Evolutionary conservation across 495 filamentous ascomycete genomes (phyloP).

Genomic region (Aspergillus nanangensis): DNA sequence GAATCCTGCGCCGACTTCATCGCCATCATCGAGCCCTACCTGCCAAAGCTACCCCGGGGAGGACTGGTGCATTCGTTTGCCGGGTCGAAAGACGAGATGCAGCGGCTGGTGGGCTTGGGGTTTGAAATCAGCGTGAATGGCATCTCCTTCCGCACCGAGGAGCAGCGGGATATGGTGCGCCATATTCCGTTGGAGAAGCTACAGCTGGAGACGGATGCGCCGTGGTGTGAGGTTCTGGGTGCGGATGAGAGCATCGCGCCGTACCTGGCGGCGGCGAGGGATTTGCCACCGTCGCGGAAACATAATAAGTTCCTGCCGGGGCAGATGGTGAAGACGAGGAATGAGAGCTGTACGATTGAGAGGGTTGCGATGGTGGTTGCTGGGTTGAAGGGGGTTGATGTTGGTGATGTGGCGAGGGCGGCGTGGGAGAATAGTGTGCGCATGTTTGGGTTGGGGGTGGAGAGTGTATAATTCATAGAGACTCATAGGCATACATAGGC

Average conservation of each 20-base stretch:
- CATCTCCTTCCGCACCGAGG: conserved; percentile 22
- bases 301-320: conserved; percentile 23
- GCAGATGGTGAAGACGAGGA: conserved; percentile 29
- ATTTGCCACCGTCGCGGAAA: conserved; percentile 19
- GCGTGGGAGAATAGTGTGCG: conserved; percentile 28
- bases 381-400: conserved; percentile 20
- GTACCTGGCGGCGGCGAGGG: conserved; percentile 13
- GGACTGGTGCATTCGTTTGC: conserved; percentile 30
- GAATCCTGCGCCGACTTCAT: conserved; percentile 24
- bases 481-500: not conserved
- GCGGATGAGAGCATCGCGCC: conserved; percentile 16
- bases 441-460: conserved; percentile 23
- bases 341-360: conserved; percentile 29
- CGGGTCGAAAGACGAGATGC: conserved; percentile 25
- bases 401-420: conserved; percentile 20
- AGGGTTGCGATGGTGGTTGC: conserved; percentile 25
- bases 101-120: conserved; percentile 18
- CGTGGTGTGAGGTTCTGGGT: conserved; percentile 26
- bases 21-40: conserved; percentile 18
- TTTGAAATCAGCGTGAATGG: conserved; percentile 29
- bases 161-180: conserved; percentile 24
- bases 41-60: conserved; percentile 15
- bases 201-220: conserved; percentile 32
- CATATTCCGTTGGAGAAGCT: conserved; percentile 20
- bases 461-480: not conserved